Evolutionary conservation across 2,329 filamentous ascomycete species (phyloP).

Genomic region (Colletotrichum horii): DNA sequence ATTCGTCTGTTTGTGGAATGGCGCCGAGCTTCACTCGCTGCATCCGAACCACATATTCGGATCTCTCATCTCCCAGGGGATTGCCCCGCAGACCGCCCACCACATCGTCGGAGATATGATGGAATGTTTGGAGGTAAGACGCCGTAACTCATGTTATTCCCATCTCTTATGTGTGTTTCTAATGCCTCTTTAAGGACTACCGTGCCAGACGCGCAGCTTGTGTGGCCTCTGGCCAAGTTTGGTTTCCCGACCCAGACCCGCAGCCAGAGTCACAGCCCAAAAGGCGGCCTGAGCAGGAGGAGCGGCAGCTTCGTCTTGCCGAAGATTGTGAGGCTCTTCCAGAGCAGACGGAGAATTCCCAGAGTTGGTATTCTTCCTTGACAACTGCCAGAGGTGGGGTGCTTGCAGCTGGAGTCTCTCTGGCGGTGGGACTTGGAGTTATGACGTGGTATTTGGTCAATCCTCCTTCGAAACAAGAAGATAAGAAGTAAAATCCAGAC

Average conservation of each 20-base stretch:
- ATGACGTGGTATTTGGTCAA: neutral
- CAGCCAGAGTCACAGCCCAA: neutral
- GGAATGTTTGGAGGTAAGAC: neutral
- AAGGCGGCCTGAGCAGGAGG: neutral
- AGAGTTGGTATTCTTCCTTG: neutral
- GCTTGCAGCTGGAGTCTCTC: neutral
- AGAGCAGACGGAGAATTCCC: neutral
- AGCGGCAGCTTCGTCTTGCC: neutral
- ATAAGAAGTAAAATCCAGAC: neutral
- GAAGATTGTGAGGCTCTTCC: neutral
- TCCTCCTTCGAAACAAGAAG: neutral
- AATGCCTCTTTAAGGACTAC: neutral
- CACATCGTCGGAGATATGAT: slow-evolving; percentile 1
- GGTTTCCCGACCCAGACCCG: neutral
- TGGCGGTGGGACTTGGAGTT: neutral
- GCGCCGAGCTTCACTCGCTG: neutral
- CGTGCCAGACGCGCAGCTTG: neutral
- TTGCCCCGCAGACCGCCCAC: neutral
- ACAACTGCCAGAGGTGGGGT: neutral
- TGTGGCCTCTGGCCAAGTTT: neutral
- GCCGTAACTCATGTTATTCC: neutral
- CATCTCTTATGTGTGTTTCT: neutral
- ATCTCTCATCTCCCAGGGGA: neutral
- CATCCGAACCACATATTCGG: slow-evolving; percentile 4
- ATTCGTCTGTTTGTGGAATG: slow-evolving; percentile 2